Conservation (phyloP, 1,284 basidiomycete species). For the Jaminaea rosea region DNA sequence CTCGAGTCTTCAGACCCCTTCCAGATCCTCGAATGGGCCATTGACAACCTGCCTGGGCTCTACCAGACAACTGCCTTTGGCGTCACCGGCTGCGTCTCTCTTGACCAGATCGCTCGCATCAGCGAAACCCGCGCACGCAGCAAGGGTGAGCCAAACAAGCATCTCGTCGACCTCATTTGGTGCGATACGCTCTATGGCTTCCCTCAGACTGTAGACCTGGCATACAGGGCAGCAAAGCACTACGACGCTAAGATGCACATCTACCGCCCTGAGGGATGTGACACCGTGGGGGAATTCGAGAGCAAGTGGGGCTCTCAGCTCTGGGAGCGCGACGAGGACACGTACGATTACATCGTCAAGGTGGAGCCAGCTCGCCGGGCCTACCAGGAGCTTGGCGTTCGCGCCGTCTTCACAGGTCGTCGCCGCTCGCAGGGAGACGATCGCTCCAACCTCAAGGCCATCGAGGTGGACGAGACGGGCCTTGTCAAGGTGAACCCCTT, state of each 20-base stretch:
- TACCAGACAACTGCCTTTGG: constrained; percentile 47
- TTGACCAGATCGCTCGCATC: constrained; percentile 41
- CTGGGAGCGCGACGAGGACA: constrained; percentile 81
- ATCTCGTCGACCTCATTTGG: constrained; percentile 47
- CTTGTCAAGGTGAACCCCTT: constrained; percentile 91
- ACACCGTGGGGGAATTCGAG: constrained; percentile 68
- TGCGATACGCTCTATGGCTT: constrained; percentile 93
- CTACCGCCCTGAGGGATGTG: constrained; percentile 69
- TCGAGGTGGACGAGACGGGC: constrained; percentile 86
- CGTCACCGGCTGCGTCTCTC: constrained; percentile 44
- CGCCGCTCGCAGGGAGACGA: constrained; percentile 84
- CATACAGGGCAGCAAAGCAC: constrained; percentile 65
- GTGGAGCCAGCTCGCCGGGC: constrained; percentile 87
- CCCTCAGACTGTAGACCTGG: constrained; percentile 77
- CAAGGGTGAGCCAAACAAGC: constrained; percentile 16
- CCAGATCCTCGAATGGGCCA: constrained; percentile 43
- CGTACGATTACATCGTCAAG: constrained; percentile 90
- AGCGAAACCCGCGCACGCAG: constrained; percentile 29
- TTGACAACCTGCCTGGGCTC: constrained; percentile 44
- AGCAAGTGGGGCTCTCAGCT: constrained; percentile 67
- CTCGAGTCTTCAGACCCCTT: constrained; percentile 35
- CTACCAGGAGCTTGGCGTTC: constrained; percentile 70
- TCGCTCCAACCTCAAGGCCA: constrained; percentile 68
- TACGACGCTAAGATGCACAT: constrained; percentile 68
- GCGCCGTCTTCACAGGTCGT: constrained; percentile 86